Percentiles rank a stretch among this genome's conserved stretches.
These are phyloP conservation scores for Prunus yedoensis DNA, from an alignment of 331 rosid species.

Conservation along the genomic window DNA sequence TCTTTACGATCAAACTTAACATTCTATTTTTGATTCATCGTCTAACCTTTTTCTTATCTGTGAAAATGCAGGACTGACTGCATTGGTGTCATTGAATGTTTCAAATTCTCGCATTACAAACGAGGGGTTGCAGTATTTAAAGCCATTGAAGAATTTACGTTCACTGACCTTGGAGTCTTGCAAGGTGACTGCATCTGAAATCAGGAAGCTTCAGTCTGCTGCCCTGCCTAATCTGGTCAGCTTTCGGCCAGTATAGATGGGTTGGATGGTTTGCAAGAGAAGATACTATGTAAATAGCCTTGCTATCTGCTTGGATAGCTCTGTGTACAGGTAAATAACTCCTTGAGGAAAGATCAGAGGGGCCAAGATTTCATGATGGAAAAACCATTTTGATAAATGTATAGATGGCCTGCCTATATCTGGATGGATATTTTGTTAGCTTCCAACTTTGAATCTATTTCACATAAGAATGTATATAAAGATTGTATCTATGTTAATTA, in stretches of 20 bases:
- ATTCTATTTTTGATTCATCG: background rate
- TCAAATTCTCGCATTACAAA: slow-evolving; percentile 66
- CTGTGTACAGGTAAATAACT: slow-evolving; percentile 33
- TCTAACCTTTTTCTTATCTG: background rate
- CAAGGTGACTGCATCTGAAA: slow-evolving; percentile 61
- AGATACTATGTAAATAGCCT: slow-evolving; percentile 11
- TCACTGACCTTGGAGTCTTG: slow-evolving; percentile 62
- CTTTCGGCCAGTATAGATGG: slow-evolving; percentile 59
- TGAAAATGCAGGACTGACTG: slow-evolving; percentile 53
- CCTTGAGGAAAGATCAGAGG: background rate
- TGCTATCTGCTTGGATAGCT: slow-evolving; percentile 19
- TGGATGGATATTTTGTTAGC: background rate
- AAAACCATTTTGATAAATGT: slow-evolving; percentile 2
- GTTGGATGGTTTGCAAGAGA: slow-evolving; percentile 1
- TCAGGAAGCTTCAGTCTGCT: slow-evolving; percentile 57
- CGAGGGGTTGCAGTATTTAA: slow-evolving; percentile 51
- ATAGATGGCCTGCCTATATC: background rate
- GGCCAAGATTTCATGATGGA: background rate
- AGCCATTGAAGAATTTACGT: slow-evolving; percentile 61
- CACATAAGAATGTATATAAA: background rate
- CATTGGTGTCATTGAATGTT: slow-evolving; percentile 57
- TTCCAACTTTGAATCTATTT: no score
- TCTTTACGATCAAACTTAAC: background rate
- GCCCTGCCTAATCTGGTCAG: slow-evolving; percentile 58
- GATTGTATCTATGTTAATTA: background rate